These are phyloP conservation scores for Starmerella davenportii DNA, from an alignment of 805 yeast genomes.

Conservation along the genomic window DNA sequence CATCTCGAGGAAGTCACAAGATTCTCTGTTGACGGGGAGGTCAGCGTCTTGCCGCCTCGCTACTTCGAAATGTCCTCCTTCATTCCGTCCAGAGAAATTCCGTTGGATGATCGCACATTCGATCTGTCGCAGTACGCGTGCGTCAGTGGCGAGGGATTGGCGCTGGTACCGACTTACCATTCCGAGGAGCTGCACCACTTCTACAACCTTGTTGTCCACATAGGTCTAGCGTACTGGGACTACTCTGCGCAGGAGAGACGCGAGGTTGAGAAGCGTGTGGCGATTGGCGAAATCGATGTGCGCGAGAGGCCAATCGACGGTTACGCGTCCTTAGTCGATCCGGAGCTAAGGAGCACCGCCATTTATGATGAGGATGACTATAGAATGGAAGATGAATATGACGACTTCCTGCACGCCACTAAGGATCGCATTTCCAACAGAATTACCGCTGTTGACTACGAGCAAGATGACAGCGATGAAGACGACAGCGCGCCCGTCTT, in stretches of 20 bases:
- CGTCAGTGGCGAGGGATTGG: not conserved
- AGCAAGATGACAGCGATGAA: not conserved
- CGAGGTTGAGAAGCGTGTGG: not conserved
- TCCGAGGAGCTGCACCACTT: not conserved
- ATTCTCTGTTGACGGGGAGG: not conserved
- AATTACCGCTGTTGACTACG: not conserved
- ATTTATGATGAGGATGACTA: not conserved
- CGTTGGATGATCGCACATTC: not conserved
- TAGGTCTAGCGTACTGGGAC: not conserved
- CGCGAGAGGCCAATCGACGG: not conserved
- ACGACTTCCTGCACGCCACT: not conserved
- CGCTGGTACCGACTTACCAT: not conserved
- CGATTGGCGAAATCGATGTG: not conserved
- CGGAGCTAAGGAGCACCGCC: no score
- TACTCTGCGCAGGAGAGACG: not conserved
- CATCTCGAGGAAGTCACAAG: constrained; percentile 5
- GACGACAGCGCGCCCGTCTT: not conserved
- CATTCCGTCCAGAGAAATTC: not conserved
- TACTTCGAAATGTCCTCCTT: not conserved
- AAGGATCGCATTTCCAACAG: not conserved
- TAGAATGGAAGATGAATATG: not conserved
- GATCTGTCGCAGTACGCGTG: not conserved
- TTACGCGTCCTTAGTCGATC: no score
- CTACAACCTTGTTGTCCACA: not conserved
- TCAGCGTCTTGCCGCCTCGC: not conserved